Percentiles rank a stretch among this genome's conserved stretches.
Conservation (phyloP, 2,329 filamentous ascomycete species). For the Cryoendolithus antarcticus region DNA sequence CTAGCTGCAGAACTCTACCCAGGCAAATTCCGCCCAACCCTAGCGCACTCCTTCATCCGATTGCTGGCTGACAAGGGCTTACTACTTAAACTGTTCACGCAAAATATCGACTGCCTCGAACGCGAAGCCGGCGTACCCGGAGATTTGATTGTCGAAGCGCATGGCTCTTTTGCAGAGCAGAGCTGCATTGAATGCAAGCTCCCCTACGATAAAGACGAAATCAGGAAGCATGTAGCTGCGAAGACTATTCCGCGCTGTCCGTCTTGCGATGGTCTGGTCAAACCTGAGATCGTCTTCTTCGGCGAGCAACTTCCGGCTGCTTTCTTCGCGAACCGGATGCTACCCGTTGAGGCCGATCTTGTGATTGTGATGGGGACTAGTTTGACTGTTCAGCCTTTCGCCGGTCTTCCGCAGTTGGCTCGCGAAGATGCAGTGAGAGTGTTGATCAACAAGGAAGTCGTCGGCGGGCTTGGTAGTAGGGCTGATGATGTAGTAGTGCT, state of each 20-base stretch:
- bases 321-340: slow-evolving; percentile 49
- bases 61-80: slow-evolving; percentile 69
- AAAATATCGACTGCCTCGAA: slow-evolving; percentile 96
- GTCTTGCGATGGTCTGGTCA: slow-evolving; percentile 66
- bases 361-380: slow-evolving; percentile 83
- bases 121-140: slow-evolving; percentile 70
- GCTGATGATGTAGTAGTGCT: slow-evolving; percentile 76
- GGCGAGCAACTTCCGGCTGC: slow-evolving; percentile 57
- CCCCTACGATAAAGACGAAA: slow-evolving; percentile 58
- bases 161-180: slow-evolving; percentile 87
- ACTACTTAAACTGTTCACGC: slow-evolving; percentile 79
- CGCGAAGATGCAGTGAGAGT: slow-evolving; percentile 56
- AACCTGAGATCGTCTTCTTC: slow-evolving; percentile 93
- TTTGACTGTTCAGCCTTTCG: slow-evolving; percentile 78
- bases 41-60: slow-evolving; percentile 80
- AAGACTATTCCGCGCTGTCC: slow-evolving; percentile 61
- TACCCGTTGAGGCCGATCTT: slow-evolving; percentile 56
- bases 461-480: slow-evolving; percentile 64
- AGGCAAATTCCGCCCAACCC: slow-evolving; percentile 74
- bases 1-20: slow-evolving; percentile 88
- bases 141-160: slow-evolving; percentile 78
- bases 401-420: slow-evolving; percentile 58
- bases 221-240: slow-evolving; percentile 55
- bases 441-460: slow-evolving; percentile 75
- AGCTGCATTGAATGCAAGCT: slow-evolving; percentile 79